These are phyloP conservation scores for Aspergillus sp. DNA, from an alignment of 2,329 filamentous ascomycete genomes.

Conservation along the genomic window DNA sequence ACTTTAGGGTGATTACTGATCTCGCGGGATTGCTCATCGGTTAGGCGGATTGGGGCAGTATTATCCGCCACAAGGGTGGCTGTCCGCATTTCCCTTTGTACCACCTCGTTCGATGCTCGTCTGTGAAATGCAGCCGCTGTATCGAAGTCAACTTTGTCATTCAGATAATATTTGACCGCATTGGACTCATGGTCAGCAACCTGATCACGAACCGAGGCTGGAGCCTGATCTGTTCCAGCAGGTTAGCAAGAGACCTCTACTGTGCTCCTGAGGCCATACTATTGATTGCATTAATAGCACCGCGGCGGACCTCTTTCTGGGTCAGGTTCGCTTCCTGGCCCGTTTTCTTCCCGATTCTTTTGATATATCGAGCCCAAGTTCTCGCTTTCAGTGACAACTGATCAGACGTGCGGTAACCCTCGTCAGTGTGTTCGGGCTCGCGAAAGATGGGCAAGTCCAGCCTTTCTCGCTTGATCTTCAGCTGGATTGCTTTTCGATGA, in stretches of 20 bases:
- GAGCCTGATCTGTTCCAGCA: conserved; percentile 15
- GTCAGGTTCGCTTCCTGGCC: conserved; percentile 15
- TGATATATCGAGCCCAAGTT: conserved; percentile 17
- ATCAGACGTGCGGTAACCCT: conserved; percentile 16
- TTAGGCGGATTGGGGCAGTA: conserved; percentile 15
- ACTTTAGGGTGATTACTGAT: conserved; percentile 3
- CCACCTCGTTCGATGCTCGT: conserved; percentile 16
- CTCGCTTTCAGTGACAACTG: conserved; percentile 9
- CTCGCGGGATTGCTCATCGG: conserved; percentile 6
- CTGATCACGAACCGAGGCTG: conserved; percentile 20
- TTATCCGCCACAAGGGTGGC: conserved; percentile 15
- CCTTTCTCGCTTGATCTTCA: conserved; percentile 20
- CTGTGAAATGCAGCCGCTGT: conserved; percentile 16
- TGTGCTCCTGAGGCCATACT: conserved; percentile 13
- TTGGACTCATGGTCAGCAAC: conserved; percentile 21
- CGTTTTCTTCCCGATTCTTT: conserved; percentile 9
- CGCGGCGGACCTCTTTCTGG: conserved; percentile 15
- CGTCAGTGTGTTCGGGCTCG: conserved; percentile 13
- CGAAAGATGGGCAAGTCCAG: conserved; percentile 17
- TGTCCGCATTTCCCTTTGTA: conserved; percentile 14
- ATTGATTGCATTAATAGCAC: conserved; percentile 21
- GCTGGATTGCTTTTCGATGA: conserved; percentile 12
- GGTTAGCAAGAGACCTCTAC: conserved; percentile 4
- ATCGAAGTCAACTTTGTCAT: conserved; percentile 18
- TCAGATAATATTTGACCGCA: conserved; percentile 24